Conservation (phyloP, 2,329 filamentous ascomycete species). For the Exserohilum rostratum region DNA sequence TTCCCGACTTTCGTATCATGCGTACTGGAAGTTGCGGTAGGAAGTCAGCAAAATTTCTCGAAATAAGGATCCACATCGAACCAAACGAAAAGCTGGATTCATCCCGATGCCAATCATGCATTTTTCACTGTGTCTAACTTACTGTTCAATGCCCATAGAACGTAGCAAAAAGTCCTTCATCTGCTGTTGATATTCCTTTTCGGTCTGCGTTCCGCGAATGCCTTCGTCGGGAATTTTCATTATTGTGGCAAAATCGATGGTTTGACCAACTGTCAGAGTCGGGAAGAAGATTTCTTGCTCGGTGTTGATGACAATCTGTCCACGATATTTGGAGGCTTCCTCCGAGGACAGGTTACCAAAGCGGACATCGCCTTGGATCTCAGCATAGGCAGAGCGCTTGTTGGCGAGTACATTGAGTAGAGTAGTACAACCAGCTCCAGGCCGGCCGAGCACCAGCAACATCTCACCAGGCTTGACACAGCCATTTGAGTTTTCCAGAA, state of each 20-base stretch:
- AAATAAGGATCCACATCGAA: neutral
- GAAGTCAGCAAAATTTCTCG: neutral
- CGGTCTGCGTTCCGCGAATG: conserved; percentile 51
- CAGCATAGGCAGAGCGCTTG: conserved; percentile 1
- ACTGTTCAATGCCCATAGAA: conserved; percentile 49
- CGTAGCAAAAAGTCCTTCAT: conserved; percentile 60
- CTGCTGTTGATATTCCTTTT: conserved; percentile 54
- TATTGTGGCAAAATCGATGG: conserved; percentile 65
- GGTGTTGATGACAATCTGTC: conserved; percentile 63
- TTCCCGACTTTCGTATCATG: conserved; percentile 70
- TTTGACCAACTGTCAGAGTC: conserved; percentile 84
- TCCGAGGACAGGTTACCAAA: neutral
- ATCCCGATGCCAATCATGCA: neutral
- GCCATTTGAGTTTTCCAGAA: conserved; percentile 48
- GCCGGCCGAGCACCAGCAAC: conserved; percentile 3
- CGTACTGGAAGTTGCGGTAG: conserved; percentile 43
- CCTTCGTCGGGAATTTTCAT: conserved; percentile 61
- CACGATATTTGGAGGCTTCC: neutral
- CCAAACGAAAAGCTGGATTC: neutral
- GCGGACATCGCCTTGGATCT: neutral
- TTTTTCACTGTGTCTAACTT: neutral
- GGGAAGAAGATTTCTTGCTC: conserved; percentile 79
- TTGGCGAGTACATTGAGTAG: conserved; percentile 4
- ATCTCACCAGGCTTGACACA: conserved; percentile 6
- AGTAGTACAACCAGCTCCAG: conserved; percentile 4